Evolutionary conservation across 345 rosid species (phyloP).

Genomic region (Gossypioides kirkii): DNA sequence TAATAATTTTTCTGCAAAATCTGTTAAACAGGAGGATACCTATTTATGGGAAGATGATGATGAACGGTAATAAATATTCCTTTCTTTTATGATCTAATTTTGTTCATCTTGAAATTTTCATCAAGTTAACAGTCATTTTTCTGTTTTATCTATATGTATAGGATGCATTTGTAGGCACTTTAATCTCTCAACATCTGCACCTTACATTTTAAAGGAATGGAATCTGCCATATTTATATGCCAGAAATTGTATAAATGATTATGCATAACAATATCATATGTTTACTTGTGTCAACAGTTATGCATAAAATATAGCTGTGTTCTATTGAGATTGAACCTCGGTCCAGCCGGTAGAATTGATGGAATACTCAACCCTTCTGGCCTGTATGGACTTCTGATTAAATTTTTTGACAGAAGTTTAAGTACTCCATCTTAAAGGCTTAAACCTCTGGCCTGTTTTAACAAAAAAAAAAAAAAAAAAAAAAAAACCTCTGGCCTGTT

Average conservation of each 20-base stretch:
- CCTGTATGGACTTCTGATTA: slow-evolving; percentile 9
- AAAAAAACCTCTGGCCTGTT: too few relatives aligned
- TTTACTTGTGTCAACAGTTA: background rate
- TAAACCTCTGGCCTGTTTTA: background rate
- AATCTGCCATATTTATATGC: background rate
- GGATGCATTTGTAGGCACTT: slow-evolving; percentile 4
- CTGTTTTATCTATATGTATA: background rate
- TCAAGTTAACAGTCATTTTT: background rate
- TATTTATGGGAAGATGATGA: slow-evolving; percentile 96
- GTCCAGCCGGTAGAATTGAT: background rate
- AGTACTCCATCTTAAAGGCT: background rate
- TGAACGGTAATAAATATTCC: slow-evolving; percentile 46
- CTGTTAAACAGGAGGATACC: slow-evolving; percentile 68
- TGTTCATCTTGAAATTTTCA: background rate
- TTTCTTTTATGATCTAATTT: background rate
- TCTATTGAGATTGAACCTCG: background rate
- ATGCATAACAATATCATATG: background rate
- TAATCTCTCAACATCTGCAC: background rate
- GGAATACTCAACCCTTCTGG: background rate
- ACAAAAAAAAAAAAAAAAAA: too few relatives aligned
- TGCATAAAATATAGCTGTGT: background rate
- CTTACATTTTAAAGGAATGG: background rate
- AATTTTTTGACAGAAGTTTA: background rate
- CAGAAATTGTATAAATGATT: background rate
- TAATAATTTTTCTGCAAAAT: background rate